A percentile compares a stretch with the other conserved stretches of the same genome.
These are phyloP conservation scores for Chalciporus sphaerocephalus DNA, from an alignment of 768 basidiomycete species.

Conservation along the genomic window DNA sequence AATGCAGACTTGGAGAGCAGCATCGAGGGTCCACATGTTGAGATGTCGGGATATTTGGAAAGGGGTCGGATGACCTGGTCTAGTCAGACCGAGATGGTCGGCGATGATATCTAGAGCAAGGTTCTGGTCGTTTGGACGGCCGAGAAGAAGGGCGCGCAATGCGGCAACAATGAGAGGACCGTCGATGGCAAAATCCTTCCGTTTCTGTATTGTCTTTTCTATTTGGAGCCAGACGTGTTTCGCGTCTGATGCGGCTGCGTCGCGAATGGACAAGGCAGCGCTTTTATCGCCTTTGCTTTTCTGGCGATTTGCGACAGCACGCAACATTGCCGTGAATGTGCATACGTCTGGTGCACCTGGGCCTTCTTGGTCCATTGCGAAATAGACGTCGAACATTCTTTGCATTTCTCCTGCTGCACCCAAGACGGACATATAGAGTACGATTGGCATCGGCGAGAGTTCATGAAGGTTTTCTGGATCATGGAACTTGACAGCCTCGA, in stretches of 20 bases:
- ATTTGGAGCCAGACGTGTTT: conserved; percentile 69
- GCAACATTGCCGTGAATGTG: conserved; percentile 65
- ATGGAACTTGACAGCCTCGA: conserved; percentile 44
- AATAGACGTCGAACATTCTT: conserved; percentile 72
- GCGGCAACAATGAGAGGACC: conserved; percentile 48
- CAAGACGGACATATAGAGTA: conserved; percentile 63
- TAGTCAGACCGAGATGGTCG: conserved; percentile 58
- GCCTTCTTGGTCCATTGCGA: conserved; percentile 60
- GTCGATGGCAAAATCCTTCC: conserved; percentile 48
- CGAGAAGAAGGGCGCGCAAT: conserved; percentile 52
- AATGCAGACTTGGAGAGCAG: conserved; percentile 55
- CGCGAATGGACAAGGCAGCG: conserved; percentile 29
- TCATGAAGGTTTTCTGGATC: conserved; percentile 48
- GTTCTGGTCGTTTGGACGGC: conserved; percentile 55
- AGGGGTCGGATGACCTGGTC: conserved; percentile 40
- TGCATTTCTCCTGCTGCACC: conserved; percentile 57
- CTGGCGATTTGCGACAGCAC: conserved; percentile 35
- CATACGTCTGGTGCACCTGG: conserved; percentile 55
- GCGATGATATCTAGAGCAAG: conserved; percentile 61
- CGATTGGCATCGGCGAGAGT: conserved; percentile 43
- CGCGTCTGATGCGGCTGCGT: conserved; percentile 54
- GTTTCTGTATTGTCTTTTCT: conserved; percentile 47
- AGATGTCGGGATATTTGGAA: conserved; percentile 40
- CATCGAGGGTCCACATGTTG: conserved; percentile 44
- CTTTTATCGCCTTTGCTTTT: conserved; percentile 9